phyloP scores from a whole-genome alignment of 352 stramenopile genomes.

The Pythium periplocum region DNA sequence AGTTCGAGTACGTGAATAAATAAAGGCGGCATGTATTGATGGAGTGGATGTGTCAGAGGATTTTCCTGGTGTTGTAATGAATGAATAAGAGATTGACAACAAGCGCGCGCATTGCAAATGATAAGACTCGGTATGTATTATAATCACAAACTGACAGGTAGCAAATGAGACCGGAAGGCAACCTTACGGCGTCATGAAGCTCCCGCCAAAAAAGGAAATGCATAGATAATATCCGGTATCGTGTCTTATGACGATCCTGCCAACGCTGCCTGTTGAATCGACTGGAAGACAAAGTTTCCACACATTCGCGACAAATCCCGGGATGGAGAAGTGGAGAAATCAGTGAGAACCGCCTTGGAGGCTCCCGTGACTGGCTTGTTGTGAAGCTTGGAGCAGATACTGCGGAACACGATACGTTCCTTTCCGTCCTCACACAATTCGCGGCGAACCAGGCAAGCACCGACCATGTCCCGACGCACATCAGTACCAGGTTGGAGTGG shows the following conservation, averaged over 20 bases:
- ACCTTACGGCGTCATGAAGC: too few relatives aligned
- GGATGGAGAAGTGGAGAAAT: conserved; percentile 11
- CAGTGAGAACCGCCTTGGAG: conserved; percentile 2
- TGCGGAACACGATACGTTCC: conserved; percentile 41
- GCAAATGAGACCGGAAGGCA: too few relatives aligned
- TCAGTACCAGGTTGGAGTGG: conserved; percentile 17
- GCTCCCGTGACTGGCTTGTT: neutral
- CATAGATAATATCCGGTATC: too few relatives aligned
- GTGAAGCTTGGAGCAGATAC: conserved; percentile 58
- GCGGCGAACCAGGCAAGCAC: conserved; percentile 13
- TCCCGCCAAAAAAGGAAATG: too few relatives aligned
- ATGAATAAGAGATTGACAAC: neutral
- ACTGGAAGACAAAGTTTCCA: conserved; percentile 35
- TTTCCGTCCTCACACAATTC: conserved; percentile 22
- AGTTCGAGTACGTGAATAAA: conserved; percentile 16
- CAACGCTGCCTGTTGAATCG: conserved; percentile 25
- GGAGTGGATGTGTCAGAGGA: too few relatives aligned
- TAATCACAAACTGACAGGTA: too few relatives aligned
- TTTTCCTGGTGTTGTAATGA: neutral
- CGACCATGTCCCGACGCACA: conserved; percentile 20
- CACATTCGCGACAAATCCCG: conserved; percentile 22
- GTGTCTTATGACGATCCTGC: too few relatives aligned
- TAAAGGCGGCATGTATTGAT: neutral
- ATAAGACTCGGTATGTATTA: too few relatives aligned
- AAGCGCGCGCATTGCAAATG: neutral